Conservation (phyloP, 306 rosid genomes). For the Citrullus amarus region DNA sequence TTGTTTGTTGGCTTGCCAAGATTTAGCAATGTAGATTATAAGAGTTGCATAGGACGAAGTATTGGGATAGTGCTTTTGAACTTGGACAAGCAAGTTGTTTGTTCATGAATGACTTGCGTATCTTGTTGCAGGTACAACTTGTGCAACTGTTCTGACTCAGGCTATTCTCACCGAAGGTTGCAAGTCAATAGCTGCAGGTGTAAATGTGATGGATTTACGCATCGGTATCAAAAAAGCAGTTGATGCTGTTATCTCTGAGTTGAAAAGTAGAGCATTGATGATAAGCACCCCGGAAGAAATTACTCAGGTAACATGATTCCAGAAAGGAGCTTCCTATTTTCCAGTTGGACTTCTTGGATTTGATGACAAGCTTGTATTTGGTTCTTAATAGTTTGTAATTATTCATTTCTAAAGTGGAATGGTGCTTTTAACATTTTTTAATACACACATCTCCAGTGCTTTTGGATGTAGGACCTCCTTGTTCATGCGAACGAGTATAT, state of each 20-base stretch:
- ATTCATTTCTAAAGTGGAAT: neutral
- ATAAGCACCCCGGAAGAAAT: conserved; percentile 88
- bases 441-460: neutral
- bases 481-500: neutral
- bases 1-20: neutral
- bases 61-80: neutral
- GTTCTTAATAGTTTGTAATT: neutral
- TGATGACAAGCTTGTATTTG: neutral
- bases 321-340: conserved; percentile 1
- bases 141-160: conserved; percentile 89
- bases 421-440: neutral
- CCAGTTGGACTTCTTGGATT: neutral
- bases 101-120: neutral
- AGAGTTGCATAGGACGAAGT: neutral
- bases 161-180: conserved; percentile 90
- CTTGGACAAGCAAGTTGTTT: neutral
- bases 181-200: conserved; percentile 87
- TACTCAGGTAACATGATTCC: conserved; percentile 60
- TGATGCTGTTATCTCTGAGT: conserved; percentile 63
- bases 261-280: conserved; percentile 76
- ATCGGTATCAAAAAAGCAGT: conserved; percentile 80
- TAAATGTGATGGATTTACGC: conserved; percentile 86
- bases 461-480: neutral
- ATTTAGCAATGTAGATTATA: neutral
- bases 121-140: conserved; percentile 74